Conservation (phyloP, 768 basidiomycete genomes). For the Kwoniella bestiolae region DNA sequence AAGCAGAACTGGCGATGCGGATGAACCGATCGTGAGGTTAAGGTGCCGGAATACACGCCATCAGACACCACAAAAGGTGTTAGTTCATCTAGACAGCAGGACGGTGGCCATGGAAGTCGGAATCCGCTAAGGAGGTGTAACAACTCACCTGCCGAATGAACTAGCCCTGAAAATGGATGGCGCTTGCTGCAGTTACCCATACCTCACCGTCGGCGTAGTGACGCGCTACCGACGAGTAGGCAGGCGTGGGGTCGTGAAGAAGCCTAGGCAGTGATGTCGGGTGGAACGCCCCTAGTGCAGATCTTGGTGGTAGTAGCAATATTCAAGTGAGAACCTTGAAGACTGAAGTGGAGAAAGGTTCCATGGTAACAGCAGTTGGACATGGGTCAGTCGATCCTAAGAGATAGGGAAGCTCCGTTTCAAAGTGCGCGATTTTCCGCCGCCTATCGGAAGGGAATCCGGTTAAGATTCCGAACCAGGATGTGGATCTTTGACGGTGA, state of each 20-base stretch:
- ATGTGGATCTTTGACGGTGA: conserved; percentile 66
- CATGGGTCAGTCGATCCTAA: conserved; percentile 85
- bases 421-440: conserved; percentile 69
- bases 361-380: conserved; percentile 85
- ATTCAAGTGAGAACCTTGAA: conserved; percentile 83
- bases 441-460: conserved; percentile 76
- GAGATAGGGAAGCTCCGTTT: conserved; percentile 76
- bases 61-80: conserved; percentile 78
- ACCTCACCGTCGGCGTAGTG: conserved; percentile 74
- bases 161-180: conserved; percentile 90
- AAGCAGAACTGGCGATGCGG: conserved; percentile 59
- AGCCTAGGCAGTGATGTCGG: conserved; percentile 75
- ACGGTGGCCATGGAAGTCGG: conserved; percentile 85
- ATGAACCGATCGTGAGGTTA: conserved; percentile 75
- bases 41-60: conserved; percentile 67
- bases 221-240: conserved; percentile 68
- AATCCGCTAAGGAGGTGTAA: conserved; percentile 85
- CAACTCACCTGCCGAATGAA: conserved; percentile 89
- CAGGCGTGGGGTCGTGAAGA: conserved; percentile 72
- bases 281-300: conserved; percentile 79
- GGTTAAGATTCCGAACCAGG: conserved; percentile 78
- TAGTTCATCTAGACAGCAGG: conserved; percentile 86
- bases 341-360: conserved; percentile 89
- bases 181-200: conserved; percentile 83
- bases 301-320: conserved; percentile 89